Evolutionary conservation across 495 filamentous ascomycete genomes (phyloP), one percentile per base, ranked within the genome.

Genomic region (Podospora bellae-mahoneyi): DNA sequence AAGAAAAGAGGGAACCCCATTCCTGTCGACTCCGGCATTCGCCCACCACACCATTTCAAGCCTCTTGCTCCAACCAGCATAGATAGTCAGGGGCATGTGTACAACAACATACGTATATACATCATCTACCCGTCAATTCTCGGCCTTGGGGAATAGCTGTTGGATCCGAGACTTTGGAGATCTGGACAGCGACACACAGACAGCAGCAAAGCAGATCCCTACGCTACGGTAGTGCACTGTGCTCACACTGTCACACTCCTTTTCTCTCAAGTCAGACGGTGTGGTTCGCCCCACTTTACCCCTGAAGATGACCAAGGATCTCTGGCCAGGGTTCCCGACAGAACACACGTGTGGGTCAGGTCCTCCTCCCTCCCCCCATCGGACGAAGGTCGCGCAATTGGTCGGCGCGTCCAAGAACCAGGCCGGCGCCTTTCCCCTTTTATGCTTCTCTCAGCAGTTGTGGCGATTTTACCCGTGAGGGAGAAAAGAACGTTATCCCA

Each of bases 231-330:
- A 48, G 39, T 48, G 39, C 15, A 68, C 66, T 28, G 60, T 68
- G 66, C 28, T 18, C n/a, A 54, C 66, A 68, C 66, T 64, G 66
- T 68, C 28, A 26, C 60, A 55, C 58, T 19, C 56, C 39, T 56
- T 19, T n/a, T 30, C 23, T 13, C 28, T 27, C 10, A 18, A 19
- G 16, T 60, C 26, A 19, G 28, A 18, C 57, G 20, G 32, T 23
- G 30, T 28, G 16, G 30, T 4, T 32, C 18, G 53, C 18, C 57
- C 68, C 68, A 58, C 68, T 69, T 69, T 69, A 69, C 68, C 68
- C 68, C 68, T 69, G 68, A 69, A 62, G 19, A 44, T 30, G 15
- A 0, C 60, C 34, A 60, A 20, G 67, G 68, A 54, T 59, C 59
- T 26, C 23, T 48, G 39, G 28, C 60, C 34, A 60, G 28, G 67